phyloP scores from a whole-genome alignment of 495 filamentous ascomycete genomes.

The Penicillium ucsense region DNA sequence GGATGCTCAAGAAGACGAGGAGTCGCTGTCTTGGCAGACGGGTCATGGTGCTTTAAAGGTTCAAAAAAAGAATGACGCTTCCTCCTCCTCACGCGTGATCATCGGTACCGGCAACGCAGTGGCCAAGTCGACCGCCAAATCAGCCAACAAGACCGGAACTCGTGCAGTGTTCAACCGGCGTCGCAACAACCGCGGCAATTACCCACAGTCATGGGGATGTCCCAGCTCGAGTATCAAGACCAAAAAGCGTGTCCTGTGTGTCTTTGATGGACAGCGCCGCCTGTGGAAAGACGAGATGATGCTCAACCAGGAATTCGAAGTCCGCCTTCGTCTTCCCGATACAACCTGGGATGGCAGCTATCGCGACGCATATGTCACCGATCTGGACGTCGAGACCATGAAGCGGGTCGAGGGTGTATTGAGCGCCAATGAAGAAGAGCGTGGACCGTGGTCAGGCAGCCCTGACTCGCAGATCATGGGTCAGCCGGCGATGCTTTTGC shows the following conservation, averaged over 20 bases:
- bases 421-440: constrained; percentile 69
- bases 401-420: constrained; percentile 76
- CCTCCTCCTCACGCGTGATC: constrained; percentile 31
- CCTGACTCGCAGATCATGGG: constrained; percentile 29
- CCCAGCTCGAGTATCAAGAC: constrained; percentile 86
- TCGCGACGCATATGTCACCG: constrained; percentile 68
- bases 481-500: constrained; percentile 25
- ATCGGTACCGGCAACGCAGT: constrained; percentile 43
- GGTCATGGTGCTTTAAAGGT: constrained; percentile 38
- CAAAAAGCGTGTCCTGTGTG: constrained; percentile 90
- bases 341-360: constrained; percentile 49
- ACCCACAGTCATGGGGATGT: constrained; percentile 87
- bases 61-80: constrained; percentile 16
- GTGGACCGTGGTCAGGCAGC: constrained; percentile 62
- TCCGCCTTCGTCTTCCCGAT: constrained; percentile 66
- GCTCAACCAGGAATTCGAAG: constrained; percentile 90
- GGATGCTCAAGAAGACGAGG: constrained; percentile 54
- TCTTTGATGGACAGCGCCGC: constrained; percentile 81
- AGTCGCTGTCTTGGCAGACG: constrained; percentile 40
- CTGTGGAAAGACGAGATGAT: constrained; percentile 99
- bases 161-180: constrained; percentile 46
- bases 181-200: constrained; percentile 83
- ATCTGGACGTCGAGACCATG: constrained; percentile 86
- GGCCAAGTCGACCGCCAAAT: constrained; percentile 26
- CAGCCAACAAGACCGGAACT: constrained; percentile 25